Evolutionary conservation across 768 basidiomycete genomes (phyloP).

Genomic region (Tremella mesenterica): DNA sequence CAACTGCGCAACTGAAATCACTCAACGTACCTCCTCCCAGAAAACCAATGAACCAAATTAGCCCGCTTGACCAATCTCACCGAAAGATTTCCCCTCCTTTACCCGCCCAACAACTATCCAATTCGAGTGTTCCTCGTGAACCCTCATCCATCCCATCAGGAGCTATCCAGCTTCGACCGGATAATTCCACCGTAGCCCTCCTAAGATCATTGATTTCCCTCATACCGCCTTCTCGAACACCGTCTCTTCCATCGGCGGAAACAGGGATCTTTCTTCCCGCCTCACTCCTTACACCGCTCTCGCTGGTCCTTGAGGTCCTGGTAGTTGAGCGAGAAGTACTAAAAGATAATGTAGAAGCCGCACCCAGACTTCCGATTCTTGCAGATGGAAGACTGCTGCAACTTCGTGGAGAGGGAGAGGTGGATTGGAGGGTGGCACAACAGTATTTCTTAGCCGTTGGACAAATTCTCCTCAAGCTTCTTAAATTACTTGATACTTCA

Average conservation of each 20-base stretch:
- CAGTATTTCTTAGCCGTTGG: slow-evolving; percentile 20
- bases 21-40: too few relatives aligned
- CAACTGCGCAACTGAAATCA: too few relatives aligned
- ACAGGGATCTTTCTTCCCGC: slow-evolving; percentile 11
- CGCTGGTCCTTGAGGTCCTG: slow-evolving; percentile 31
- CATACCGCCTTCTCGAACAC: neutral
- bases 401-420: slow-evolving; percentile 8
- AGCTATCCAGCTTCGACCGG: neutral
- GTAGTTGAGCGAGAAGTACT: slow-evolving; percentile 24
- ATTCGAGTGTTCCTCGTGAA: too few relatives aligned
- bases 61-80: too few relatives aligned
- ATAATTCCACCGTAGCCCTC: neutral
- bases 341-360: neutral
- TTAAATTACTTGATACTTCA: slow-evolving; percentile 6
- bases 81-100: too few relatives aligned
- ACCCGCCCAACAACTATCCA: too few relatives aligned
- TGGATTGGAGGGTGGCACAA: slow-evolving; percentile 20
- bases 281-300: slow-evolving; percentile 17
- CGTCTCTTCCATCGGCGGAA: neutral
- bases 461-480: slow-evolving; percentile 1
- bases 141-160: neutral
- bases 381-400: slow-evolving; percentile 9
- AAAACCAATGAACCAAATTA: too few relatives aligned
- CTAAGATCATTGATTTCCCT: neutral
- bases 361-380: slow-evolving; percentile 11